Base-by-base conservation (phyloP, 805 yeast genomes). In the Scheffersomyces ergatensis region DNA sequence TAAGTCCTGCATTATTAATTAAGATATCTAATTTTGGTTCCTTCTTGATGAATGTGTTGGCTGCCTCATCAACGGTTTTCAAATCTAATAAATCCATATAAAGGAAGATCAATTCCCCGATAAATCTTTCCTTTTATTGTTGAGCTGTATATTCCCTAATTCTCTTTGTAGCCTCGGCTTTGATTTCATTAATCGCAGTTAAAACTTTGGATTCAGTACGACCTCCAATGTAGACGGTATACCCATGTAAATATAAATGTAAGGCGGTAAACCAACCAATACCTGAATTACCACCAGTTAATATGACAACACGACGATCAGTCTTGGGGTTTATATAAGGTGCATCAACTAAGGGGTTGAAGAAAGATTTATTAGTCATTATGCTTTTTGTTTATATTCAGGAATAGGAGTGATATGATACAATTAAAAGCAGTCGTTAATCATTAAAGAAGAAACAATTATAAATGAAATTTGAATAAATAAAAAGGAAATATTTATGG, bases 71-170 rank as follows among this genome's bases (percentile, higher is more conserved):
- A n/a, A 63, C 58, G 1, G 62, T 50, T 6, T 42, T 38, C 14
- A 64, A 47, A 44, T 54, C 76, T 19, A 76, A 50, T 41, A 85
- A 62, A 57, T 85, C 90, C 40, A 80, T 51, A 38, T 79, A 76
- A 11, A 84, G 46, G 44, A 65, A 76, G 39, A 67, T 62, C 16
- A 85, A 57, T 37, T 72, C 73, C 0, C 90, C 89, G 17, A 76
- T 47, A 33, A 43, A 54, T 27, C 71, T 56, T 2, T 39, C 8
- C 1, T 39, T 18, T 18, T 34, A 29, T 48, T 46, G 44, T 46
- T 47, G 34, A 43, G 44, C 34, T 4, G 32, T 6, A 5, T 42
- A 25, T 8, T 37, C 14, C 3, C 30, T 44, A 4, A 26, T 31
- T 40, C 73, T 50, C 9, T 37, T 42, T 6, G 46, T 41, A 2